Percentiles rank a stretch among this genome's conserved stretches.
Conservation (phyloP, 2,329 filamentous ascomycete species). For the Colletotrichum trifolii region DNA sequence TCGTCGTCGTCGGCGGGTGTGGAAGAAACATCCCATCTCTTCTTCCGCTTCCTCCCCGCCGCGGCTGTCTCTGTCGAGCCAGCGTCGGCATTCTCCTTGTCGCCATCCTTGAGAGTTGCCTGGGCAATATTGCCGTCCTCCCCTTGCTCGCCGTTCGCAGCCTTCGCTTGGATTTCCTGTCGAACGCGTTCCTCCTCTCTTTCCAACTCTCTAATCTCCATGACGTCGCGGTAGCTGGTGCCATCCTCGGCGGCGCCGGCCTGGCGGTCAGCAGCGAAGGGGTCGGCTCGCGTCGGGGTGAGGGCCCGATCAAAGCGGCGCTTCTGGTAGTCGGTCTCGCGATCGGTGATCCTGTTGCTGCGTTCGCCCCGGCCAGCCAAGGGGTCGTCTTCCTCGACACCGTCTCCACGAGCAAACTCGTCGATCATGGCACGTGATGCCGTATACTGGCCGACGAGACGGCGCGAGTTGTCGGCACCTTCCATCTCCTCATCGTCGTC, state of each 20-base stretch:
- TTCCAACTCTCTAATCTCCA: conserved; percentile 91
- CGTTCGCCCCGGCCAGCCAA: conserved; percentile 85
- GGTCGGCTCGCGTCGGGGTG: conserved; percentile 86
- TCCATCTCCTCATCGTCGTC: conserved; percentile 83
- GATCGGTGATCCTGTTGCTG: conserved; percentile 88
- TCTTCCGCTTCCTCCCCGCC: conserved; percentile 84
- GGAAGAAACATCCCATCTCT: conserved; percentile 90
- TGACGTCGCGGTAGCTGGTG: conserved; percentile 87
- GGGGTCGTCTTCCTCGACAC: conserved; percentile 92
- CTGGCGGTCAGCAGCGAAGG: conserved; percentile 81
- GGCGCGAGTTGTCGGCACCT: conserved; percentile 77
- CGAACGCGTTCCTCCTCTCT: conserved; percentile 91
- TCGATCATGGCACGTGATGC: conserved; percentile 92
- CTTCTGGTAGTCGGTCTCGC: conserved; percentile 98
- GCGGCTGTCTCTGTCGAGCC: conserved; percentile 73
- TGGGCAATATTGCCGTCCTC: conserved; percentile 70
- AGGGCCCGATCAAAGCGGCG: conserved; percentile 89
- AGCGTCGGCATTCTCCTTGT: conserved; percentile 79
- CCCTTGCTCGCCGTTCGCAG: conserved; percentile 63
- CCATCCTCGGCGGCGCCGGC: conserved; percentile 76
- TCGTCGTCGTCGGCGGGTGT: conserved; percentile 64
- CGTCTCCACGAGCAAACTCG: conserved; percentile 87
- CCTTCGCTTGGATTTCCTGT: conserved; percentile 81
- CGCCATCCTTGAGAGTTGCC: conserved; percentile 78
- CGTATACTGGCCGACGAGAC: conserved; percentile 94